Base-by-base conservation (phyloP, 371 early-diverging fungal genomes). In the Entomophthora muscae region DNA sequence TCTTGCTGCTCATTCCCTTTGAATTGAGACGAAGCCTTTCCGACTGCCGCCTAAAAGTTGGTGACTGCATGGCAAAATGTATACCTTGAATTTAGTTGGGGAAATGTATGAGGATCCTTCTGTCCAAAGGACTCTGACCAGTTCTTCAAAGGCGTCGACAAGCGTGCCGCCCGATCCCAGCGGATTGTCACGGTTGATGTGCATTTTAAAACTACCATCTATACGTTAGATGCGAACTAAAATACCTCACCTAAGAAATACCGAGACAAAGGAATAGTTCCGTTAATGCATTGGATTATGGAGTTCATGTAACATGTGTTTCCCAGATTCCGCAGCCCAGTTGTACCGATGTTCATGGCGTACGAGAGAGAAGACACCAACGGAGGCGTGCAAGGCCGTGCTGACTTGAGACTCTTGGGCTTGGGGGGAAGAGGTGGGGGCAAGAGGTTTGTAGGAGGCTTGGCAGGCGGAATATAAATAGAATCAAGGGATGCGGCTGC, bases 251-350 rank as follows among this genome's bases (percentile, higher is more conserved):
- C 69, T 52, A 83, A 67, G 66, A 89, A 95, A 70, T 86, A 95
- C 26, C 88, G 76, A 1, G 91, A 78, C 28, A 97, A 74, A 13
- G 92, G 93, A 32, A 81, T 73, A 1, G 93, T 92, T 3, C 85
- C 88, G 53, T 83, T 85, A 56, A 98, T 66, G 68, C 96, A 96
- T 71, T 99, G 99, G 27, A 99, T 72, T 24, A 88, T 83, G 1
- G 93, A 89, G 73, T 96, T 99, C 93, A 98, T 92, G 71, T 83
- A 99, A 70, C 99, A 99, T 0, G 98, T 96, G 69, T 99, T 99
- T 30, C 99, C 99, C 42, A 98, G 67, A 69, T 98, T 98, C 63
- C 83, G 84, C 64, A 98, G 71, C 1, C 98, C 98, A 0, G 82
- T 78, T 30, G 81, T 78, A n/a, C 88, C 88, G 57, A 83, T 78